Percentiles rank a stretch among this genome's conserved stretches.
These are phyloP conservation scores for Mortierella sp. DNA, from an alignment of 371 early-diverging fungal species.

Conservation along the genomic window DNA sequence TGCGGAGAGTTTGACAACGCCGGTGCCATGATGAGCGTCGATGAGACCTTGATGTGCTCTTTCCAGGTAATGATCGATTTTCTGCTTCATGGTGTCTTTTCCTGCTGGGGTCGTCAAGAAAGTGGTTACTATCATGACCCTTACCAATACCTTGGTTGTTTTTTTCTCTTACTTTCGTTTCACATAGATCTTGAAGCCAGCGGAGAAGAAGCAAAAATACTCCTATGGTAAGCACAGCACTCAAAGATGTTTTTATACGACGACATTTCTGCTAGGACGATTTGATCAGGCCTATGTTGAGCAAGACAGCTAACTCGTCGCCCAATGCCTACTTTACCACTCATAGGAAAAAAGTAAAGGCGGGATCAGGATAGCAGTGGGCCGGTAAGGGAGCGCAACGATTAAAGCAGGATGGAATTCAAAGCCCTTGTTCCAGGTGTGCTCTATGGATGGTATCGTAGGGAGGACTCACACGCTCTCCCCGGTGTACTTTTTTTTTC, in stretches of 20 bases:
- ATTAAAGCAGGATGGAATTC: not conserved
- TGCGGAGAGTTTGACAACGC: constrained; percentile 98
- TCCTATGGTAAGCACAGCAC: constrained; percentile 69
- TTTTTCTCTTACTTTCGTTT: not conserved
- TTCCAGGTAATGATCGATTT: constrained; percentile 69
- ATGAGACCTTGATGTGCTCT: constrained; percentile 92
- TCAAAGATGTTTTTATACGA: not conserved
- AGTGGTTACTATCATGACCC: not conserved
- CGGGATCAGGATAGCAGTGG: not conserved
- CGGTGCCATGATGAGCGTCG: constrained; percentile 98
- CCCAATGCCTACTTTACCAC: not conserved
- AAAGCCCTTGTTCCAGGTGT: not conserved
- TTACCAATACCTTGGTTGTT: not conserved
- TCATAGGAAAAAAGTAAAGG: constrained; percentile 13
- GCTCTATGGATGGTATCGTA: not conserved
- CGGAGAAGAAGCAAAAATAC: constrained; percentile 82
- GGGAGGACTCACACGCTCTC: not conserved
- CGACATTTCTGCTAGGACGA: not conserved
- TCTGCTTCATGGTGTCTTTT: not conserved
- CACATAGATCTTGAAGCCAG: constrained; percentile 48
- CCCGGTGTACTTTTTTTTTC: not conserved
- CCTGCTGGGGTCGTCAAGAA: not conserved
- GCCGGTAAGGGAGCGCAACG: not conserved
- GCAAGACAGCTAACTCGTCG: not conserved
- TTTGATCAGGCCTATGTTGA: not conserved